Base-by-base conservation (phyloP, 106 monocot species). In the Dioscorea dumetorum region DNA sequence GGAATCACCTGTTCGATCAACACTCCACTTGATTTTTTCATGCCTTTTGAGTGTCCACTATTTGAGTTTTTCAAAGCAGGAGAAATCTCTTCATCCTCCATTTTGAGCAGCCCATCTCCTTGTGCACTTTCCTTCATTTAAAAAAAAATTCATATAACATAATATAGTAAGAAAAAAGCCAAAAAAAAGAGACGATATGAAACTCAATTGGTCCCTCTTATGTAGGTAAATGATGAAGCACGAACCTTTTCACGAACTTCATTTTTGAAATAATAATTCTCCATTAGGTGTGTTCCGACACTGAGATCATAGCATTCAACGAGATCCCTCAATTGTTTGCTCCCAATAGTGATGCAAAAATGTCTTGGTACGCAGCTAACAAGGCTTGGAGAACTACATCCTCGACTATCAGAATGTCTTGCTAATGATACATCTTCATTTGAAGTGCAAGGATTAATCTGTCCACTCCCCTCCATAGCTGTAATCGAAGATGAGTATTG, bases 261-360 rank as follows among this genome's bases (percentile, higher is more conserved):
- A 41, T 22, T 15, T 33, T 67, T 14, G 33, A 59, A 51, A 49
- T 60, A 8, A 35, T 22, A 48, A 69, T 74, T n/a, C 34, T 60
- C 4, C 20, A 17, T 18, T 20, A 15, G 22, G 22, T 12, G n/a
- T 59, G 59, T 23, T 12, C 22, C 19, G 22, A 61, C 41, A 41
- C 41, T 41, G 34, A 13, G 17, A 33, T 24, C 57, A 33, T 48
- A 71, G 57, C 35, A 35, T 33, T 64, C 75, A 19, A 68, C 32
- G 64, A 81, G 35, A 22, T 84, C 66, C 66, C 58, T 79, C 33
- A 80, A 66, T 69, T 74, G 60, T 63, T 70, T 80, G 35, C 70
- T 74, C 5, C 77, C 74, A 22, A 83, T 83, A 21, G 87, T 88
- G 67, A 84, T 73, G 59, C 88, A 88, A 10, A 81, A 31, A 58